Evolutionary conservation across 2,329 filamentous ascomycete genomes (phyloP), one percentile per base, ranked within the genome.

Genomic region (Arthrobotrys pseudoclavata): DNA sequence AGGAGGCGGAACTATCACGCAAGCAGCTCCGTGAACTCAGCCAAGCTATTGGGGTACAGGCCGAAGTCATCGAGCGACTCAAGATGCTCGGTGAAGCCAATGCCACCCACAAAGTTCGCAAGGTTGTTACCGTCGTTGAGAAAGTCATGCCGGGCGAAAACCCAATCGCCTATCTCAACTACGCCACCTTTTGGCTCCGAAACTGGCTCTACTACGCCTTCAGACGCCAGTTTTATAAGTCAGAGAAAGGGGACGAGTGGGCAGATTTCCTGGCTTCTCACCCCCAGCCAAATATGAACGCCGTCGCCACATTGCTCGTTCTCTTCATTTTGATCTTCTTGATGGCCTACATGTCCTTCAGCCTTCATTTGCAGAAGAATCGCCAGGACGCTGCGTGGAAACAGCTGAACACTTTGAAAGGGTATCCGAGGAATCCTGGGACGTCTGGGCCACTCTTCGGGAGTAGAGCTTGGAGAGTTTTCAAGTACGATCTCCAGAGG

Each of bases 401-500:
- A 15, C 22, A 61, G 18, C n/a, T 77, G 53, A 77, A 77, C 42
- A 77, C 31, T 15, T 22, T 77, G 52, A 69, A 63, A 48, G 67
- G 74, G 4, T 77, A 77, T 47, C 74, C 67, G 12, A 52, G 55
- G 22, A 18, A 62, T 22, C 34, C 72, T 24, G 74, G 74, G 3
- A 31, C 37, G 24, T 55, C 67, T 15, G 74, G 61, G 9, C 15
- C 20, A 1, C 52, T 77, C 45, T 71, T 77, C 45, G 74, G 67
- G 31, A 71, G 74, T 71, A 71, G 74, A 47, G 68, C 74, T 52
- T 77, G 74, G 74, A 70, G 74, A 45, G 74, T 71, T n/a, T 68
- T 77, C 74, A 77, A 71, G 37, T 77, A 63, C 50, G 74, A 77
- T 26, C 53, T 77, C 18, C 74, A 77, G 47, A 31, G 67, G 61